These are phyloP conservation scores for Nannizzia gypsea DNA, from an alignment of 2,329 filamentous ascomycete genomes.

Conservation along the genomic window DNA sequence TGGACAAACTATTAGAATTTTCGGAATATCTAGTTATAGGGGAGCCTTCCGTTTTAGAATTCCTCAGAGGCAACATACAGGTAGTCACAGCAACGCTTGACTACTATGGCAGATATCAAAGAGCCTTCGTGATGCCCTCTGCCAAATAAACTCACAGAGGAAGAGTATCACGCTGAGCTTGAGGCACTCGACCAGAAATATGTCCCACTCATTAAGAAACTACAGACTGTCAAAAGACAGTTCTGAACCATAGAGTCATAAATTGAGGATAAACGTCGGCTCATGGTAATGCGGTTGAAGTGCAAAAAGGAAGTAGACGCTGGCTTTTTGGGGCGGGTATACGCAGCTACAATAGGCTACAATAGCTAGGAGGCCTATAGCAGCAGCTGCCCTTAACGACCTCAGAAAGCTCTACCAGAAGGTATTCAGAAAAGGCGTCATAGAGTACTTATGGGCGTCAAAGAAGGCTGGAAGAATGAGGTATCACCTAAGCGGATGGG, in stretches of 20 bases:
- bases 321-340: background rate
- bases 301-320: too few relatives aligned
- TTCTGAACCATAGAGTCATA: constrained; percentile 1
- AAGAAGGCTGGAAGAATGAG: background rate
- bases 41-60: background rate
- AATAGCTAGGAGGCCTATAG: too few relatives aligned
- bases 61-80: background rate
- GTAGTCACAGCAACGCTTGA: background rate
- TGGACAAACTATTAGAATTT: background rate
- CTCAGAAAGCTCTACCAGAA: too few relatives aligned
- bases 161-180: background rate
- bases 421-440: too few relatives aligned
- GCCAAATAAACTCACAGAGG: background rate
- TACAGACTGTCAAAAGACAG: constrained; percentile 2
- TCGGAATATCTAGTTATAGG: background rate
- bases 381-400: too few relatives aligned
- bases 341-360: background rate
- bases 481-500: too few relatives aligned
- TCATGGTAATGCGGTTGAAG: background rate
- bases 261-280: background rate
- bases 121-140: background rate
- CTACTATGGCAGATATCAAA: background rate
- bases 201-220: background rate
- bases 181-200: too few relatives aligned
- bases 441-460: too few relatives aligned